Evolutionary conservation across 2,329 filamentous ascomycete genomes (phyloP).

Genomic region (Xylariales sp.): DNA sequence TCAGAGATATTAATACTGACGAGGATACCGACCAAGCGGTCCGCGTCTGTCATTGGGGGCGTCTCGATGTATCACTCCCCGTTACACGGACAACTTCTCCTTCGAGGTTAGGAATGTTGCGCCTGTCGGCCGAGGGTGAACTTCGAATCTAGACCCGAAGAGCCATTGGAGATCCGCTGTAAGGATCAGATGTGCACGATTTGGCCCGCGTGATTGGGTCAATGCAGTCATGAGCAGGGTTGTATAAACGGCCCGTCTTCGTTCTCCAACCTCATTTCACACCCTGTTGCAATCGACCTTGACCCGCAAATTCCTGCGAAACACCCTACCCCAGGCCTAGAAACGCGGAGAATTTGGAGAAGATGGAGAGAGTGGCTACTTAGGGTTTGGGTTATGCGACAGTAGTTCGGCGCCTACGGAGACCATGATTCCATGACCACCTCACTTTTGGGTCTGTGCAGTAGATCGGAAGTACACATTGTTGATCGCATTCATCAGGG

Average conservation of each 20-base stretch:
- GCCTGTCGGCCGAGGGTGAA: conserved; percentile 7
- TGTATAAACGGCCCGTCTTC: conserved; percentile 7
- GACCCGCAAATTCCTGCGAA: conserved; percentile 8
- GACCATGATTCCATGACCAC: neutral
- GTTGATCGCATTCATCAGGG: too few relatives aligned
- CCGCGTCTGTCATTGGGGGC: too few relatives aligned
- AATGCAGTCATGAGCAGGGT: neutral
- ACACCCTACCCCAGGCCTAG: conserved; percentile 4
- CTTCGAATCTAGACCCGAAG: conserved; percentile 5
- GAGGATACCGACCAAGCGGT: neutral
- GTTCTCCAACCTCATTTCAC: conserved; percentile 5
- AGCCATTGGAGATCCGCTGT: conserved; percentile 5
- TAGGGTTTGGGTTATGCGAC: neutral
- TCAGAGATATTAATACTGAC: neutral
- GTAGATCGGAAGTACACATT: too few relatives aligned
- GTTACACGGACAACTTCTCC: too few relatives aligned
- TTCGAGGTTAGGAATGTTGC: neutral
- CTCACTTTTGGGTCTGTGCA: neutral
- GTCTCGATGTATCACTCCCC: too few relatives aligned
- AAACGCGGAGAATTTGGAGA: conserved; percentile 7
- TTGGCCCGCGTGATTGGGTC: neutral
- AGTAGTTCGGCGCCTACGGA: too few relatives aligned
- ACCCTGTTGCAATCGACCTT: neutral
- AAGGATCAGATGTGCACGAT: conserved; percentile 3
- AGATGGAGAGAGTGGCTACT: neutral